phyloP scores from a whole-genome alignment of 208 protist genomes.

The Acanthamoeba healyi region DNA sequence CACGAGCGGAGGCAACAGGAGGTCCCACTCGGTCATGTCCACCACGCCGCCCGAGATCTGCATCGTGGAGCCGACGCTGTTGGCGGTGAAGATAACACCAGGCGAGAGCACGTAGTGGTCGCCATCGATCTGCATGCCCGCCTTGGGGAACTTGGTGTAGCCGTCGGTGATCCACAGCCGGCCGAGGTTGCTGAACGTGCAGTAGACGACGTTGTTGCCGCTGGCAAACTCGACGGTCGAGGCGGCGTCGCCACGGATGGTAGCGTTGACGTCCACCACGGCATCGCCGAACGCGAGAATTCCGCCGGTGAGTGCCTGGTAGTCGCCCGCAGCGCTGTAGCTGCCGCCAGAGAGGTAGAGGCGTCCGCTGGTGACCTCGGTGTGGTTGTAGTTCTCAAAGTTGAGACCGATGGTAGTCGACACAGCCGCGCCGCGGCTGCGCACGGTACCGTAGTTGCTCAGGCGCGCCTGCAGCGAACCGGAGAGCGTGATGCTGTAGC shows the following conservation, averaged over 20 bases:
- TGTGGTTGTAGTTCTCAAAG: conserved; percentile 55
- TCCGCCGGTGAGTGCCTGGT: conserved; percentile 48
- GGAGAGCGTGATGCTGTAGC: background rate
- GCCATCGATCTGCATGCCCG: conserved; percentile 15
- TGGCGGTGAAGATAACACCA: background rate
- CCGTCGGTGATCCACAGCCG: conserved; percentile 43
- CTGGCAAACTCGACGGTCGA: conserved; percentile 64
- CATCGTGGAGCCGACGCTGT: conserved; percentile 33
- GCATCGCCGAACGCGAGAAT: conserved; percentile 61
- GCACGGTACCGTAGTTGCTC: conserved; percentile 6
- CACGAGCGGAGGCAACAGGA: background rate
- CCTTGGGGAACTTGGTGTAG: conserved; percentile 60
- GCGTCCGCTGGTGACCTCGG: background rate
- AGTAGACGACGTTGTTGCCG: conserved; percentile 52
- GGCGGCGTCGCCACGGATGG: conserved; percentile 8
- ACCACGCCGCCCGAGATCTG: conserved; percentile 52
- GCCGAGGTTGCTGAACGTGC: conserved; percentile 47
- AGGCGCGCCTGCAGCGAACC: conserved; percentile 8
- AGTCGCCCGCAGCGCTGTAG: conserved; percentile 56
- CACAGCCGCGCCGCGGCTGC: conserved; percentile 25
- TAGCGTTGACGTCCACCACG: conserved; percentile 30
- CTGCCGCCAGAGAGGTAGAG: conserved; percentile 57
- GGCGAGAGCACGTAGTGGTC: conserved; percentile 52
- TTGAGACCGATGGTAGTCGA: background rate
- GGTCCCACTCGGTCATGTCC: conserved; percentile 52